Conservation (phyloP, 495 filamentous ascomycete species). For the Podospora pseudopauciseta region DNA sequence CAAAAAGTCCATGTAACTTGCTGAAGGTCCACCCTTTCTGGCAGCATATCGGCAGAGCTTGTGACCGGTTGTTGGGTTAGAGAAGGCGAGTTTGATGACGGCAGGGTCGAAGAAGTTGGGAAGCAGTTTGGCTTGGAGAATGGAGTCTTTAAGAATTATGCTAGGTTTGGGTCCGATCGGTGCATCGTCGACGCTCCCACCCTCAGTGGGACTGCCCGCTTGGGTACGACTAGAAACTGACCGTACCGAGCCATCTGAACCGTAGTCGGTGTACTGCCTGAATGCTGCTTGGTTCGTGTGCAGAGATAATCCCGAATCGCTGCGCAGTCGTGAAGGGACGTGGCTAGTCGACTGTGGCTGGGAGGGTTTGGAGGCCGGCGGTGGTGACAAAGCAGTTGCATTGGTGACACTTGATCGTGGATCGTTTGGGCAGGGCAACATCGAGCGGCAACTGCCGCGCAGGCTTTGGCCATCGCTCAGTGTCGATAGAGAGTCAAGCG, state of each 20-base stretch:
- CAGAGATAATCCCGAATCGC: slow-evolving; percentile 38
- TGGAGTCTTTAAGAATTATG: slow-evolving; percentile 4
- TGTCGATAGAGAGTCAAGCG: slow-evolving; percentile 21
- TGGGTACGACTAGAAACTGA: slow-evolving; percentile 7
- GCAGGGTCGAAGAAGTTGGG: slow-evolving; percentile 44
- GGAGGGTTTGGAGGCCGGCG: slow-evolving; percentile 14
- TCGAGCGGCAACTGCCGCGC: slow-evolving; percentile 16
- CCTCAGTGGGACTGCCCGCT: slow-evolving; percentile 16
- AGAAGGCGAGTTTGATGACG: slow-evolving; percentile 46
- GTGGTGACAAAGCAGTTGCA: slow-evolving; percentile 28
- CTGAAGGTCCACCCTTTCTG: slow-evolving; percentile 36
- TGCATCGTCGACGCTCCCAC: slow-evolving; percentile 21
- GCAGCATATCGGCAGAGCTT: slow-evolving; percentile 42
- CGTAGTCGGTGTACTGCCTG: slow-evolving; percentile 36
- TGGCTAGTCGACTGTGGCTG: slow-evolving; percentile 13
- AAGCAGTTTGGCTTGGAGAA: slow-evolving; percentile 12
- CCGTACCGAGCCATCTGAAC: slow-evolving; percentile 23
- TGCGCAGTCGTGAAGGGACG: slow-evolving; percentile 32
- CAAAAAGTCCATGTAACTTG: slow-evolving; percentile 49
- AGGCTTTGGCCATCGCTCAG: slow-evolving; percentile 16
- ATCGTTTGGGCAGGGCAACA: slow-evolving; percentile 16
- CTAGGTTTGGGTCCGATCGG: slow-evolving; percentile 4
- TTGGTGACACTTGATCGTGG: slow-evolving; percentile 11
- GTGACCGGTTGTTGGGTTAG: slow-evolving; percentile 42
- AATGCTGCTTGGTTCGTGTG: slow-evolving; percentile 35